Base-by-base conservation (phyloP, 176 grass and related monocot species). In the Oryza longistaminata region DNA sequence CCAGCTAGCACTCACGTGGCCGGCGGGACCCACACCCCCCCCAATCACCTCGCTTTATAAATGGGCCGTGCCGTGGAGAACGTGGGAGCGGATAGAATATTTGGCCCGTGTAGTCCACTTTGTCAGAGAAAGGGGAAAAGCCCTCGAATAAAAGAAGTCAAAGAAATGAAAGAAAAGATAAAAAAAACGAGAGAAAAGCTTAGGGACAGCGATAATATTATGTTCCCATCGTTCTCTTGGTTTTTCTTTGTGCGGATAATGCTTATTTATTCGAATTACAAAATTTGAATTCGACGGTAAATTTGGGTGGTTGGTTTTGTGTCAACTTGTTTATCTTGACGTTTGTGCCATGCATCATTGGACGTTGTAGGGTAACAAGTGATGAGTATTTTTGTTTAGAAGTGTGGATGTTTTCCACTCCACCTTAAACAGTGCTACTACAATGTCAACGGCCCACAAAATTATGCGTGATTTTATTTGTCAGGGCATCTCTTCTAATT, bases 1-100 rank as follows among this genome's bases (percentile, higher is more conserved):
- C 55, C 85, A 72, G 77, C 66, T 81, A 71, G 42, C 33, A 6
- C 21, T 84, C 89, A 91, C 74, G 81, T 82, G 77, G 7, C 46
- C 39, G 40, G 76, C 70, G 73, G 85, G 75, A 9, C 19, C 52
- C 80, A 16, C 29, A 3, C 29, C 29, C 0, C 33, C 26, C 48
- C 39, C n/a, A n/a, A 9, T 64, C 85, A 14, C 66, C 80, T 70
- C 44, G 10, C 60, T 62, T 85, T 86, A 64, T 74, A 74, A 39
- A 67, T 24, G 78, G 86, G 82, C 58, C 75, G 74, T 68, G 73
- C 65, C 73, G 46, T 75, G 46, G 29, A 49, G 53, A 89, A 75
- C 66, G 55, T 82, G 89, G 40, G 65, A 33, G 66, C 64, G 13
- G 42, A 7, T 11, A 73, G 53, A 74, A 80, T n/a, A 87, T 49